Conservation (phyloP, 2,329 filamentous ascomycete species). For the Trichocomaceae sp. region DNA sequence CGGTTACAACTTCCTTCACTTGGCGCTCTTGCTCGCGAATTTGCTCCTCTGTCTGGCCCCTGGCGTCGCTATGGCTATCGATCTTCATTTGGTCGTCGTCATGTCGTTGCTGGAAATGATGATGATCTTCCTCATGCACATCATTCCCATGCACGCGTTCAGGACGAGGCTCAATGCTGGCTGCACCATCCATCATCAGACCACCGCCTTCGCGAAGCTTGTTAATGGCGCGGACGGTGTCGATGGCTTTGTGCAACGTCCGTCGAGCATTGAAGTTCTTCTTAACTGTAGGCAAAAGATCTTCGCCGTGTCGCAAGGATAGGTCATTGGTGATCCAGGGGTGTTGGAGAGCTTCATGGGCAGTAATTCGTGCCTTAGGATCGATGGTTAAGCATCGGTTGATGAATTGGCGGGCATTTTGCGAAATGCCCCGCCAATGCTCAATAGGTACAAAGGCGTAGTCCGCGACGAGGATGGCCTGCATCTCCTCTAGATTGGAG, state of each 20-base stretch:
- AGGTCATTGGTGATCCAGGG: conserved; percentile 57
- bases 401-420: conserved; percentile 85
- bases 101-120: conserved; percentile 15
- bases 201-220: conserved; percentile 57
- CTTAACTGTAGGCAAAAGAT: conserved; percentile 59
- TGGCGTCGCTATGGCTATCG: conserved; percentile 53
- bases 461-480: conserved; percentile 92
- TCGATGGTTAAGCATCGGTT: conserved; percentile 86
- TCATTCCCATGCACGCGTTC: conserved; percentile 41
- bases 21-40: conserved; percentile 54
- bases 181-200: conserved; percentile 57
- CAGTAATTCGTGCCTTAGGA: conserved; percentile 78
- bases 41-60: conserved; percentile 57
- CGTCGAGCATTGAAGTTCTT: conserved; percentile 64
- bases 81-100: conserved; percentile 44
- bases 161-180: conserved; percentile 50
- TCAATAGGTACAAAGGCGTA: conserved; percentile 91
- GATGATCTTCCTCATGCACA: conserved; percentile 32
- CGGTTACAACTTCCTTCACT: conserved; percentile 53
- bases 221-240: conserved; percentile 62
- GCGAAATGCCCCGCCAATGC: conserved; percentile 93
- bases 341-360: conserved; percentile 66
- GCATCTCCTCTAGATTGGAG: conserved; percentile 98
- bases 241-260: conserved; percentile 61
- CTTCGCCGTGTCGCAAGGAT: conserved; percentile 35